phyloP scores from a whole-genome alignment of 2,329 filamentous ascomycete genomes.

The Emergomyces pasteurianus region DNA sequence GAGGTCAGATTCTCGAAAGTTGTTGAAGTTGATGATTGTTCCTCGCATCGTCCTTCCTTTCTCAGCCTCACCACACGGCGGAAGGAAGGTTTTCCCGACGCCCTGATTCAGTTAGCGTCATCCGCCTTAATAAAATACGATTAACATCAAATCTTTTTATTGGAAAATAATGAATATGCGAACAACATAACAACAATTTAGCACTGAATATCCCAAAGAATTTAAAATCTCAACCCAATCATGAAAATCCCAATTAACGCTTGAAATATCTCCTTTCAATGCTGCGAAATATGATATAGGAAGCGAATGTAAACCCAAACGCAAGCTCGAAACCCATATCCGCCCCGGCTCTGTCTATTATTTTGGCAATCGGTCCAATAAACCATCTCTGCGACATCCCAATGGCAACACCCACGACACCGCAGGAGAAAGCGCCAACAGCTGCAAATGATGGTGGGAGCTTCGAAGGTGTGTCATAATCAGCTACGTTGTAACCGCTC shows the following conservation, averaged over 20 bases:
- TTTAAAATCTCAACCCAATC: not conserved
- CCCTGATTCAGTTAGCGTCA: not conserved
- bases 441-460: slow-evolving; percentile 56
- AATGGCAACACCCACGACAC: slow-evolving; percentile 52
- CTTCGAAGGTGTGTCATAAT: slow-evolving; percentile 45
- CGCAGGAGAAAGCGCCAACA: slow-evolving; percentile 49
- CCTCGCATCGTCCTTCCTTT: not conserved
- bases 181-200: not conserved
- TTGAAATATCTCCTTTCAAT: not conserved
- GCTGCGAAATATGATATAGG: not conserved
- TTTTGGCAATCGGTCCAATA: slow-evolving; percentile 52
- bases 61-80: no score
- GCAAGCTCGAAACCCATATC: slow-evolving; percentile 56
- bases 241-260: not conserved
- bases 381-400: slow-evolving; percentile 63
- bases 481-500: slow-evolving; percentile 44
- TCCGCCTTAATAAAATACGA: no score
- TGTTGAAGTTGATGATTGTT: no score
- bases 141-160: no score
- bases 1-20: not conserved
- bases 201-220: not conserved
- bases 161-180: not conserved
- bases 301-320: slow-evolving; percentile 45
- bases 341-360: slow-evolving; percentile 39
- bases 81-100: not conserved